These are phyloP conservation scores for Ophiostoma himal-ulmi DNA, from an alignment of 2,329 filamentous ascomycete species.

Conservation along the genomic window DNA sequence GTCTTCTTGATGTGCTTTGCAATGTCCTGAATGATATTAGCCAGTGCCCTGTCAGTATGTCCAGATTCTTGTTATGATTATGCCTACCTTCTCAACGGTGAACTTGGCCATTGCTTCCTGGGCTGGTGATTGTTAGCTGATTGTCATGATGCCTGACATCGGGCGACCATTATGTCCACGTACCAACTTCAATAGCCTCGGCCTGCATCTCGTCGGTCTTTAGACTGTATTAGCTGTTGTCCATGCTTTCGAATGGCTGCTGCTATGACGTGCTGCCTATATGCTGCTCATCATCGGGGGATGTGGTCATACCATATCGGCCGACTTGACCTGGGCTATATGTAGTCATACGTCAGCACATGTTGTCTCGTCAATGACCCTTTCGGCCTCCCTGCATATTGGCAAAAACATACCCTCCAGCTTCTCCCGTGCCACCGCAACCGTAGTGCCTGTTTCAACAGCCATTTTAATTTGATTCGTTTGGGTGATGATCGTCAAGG, in stretches of 20 bases:
- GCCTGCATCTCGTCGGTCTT: constrained; percentile 96
- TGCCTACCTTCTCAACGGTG: constrained; percentile 53
- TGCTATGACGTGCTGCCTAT: not conserved
- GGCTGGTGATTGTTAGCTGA: constrained; percentile 37
- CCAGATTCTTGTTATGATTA: not conserved
- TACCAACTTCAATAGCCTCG: constrained; percentile 93
- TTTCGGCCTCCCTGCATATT: not conserved
- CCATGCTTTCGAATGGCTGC: not conserved
- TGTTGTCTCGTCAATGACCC: not conserved
- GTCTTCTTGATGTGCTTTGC: constrained; percentile 94
- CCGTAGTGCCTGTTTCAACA: constrained; percentile 34
- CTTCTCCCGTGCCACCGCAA: constrained; percentile 61
- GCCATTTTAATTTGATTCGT: constrained; percentile 19
- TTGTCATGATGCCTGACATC: not conserved
- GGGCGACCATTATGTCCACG: constrained; percentile 36
- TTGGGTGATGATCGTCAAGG: not conserved
- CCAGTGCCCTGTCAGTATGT: not conserved
- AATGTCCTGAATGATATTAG: constrained; percentile 61
- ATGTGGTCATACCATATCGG: constrained; percentile 77
- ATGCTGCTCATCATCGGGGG: not conserved
- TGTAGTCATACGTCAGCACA: constrained; percentile 15
- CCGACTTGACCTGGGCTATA: constrained; percentile 92
- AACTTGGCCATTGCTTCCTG: constrained; percentile 60
- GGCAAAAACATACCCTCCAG: constrained; percentile 56
- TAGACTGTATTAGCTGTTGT: not conserved